Percentiles rank a stretch among this genome's conserved stretches.
These are phyloP conservation scores for Isatis lusitanica DNA, from an alignment of 441 rosid species.

Conservation along the genomic window DNA sequence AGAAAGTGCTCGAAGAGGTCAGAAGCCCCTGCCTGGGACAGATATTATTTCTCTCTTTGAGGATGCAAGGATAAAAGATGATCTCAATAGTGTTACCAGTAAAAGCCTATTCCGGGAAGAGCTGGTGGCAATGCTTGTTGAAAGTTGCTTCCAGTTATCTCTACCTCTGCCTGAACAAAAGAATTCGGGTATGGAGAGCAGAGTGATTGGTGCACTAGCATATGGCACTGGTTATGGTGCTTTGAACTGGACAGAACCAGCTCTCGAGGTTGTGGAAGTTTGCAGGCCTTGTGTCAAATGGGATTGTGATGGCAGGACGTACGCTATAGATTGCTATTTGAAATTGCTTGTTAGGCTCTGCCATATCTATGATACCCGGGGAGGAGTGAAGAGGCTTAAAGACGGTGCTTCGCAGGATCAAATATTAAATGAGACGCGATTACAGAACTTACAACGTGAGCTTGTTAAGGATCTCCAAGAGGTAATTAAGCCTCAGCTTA, in stretches of 20 bases:
- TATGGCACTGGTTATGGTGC: constrained; percentile 99
- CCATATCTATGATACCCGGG: constrained; percentile 94
- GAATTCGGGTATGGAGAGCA: constrained; percentile 93
- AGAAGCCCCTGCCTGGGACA: constrained; percentile 96
- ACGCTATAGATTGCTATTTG: constrained; percentile 95
- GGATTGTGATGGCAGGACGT: constrained; percentile 98
- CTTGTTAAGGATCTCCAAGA: constrained; percentile 90
- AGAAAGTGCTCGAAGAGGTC: constrained; percentile 97
- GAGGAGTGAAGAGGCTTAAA: constrained; percentile 96
- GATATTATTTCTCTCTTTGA: constrained; percentile 96
- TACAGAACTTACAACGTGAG: constrained; percentile 87
- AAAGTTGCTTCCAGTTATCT: constrained; percentile 98
- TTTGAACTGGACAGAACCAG: constrained; percentile 97
- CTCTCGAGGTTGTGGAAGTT: constrained; percentile 97
- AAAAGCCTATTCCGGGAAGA: constrained; percentile 95
- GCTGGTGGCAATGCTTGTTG: constrained; percentile 93
- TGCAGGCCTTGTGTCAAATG: constrained; percentile 97
- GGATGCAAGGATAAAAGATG: constrained; percentile 88
- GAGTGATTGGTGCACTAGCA: constrained; percentile 98
- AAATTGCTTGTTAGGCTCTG: constrained; percentile 96
- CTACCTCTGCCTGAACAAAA: constrained; percentile 94
- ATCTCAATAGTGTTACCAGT: constrained; percentile 76
- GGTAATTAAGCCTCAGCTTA: constrained; percentile 49
- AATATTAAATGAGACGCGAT: constrained; percentile 94
- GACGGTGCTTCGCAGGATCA: constrained; percentile 99